Conservation (phyloP, 116 monocot genomes). For the Thalassia testudinum region DNA sequence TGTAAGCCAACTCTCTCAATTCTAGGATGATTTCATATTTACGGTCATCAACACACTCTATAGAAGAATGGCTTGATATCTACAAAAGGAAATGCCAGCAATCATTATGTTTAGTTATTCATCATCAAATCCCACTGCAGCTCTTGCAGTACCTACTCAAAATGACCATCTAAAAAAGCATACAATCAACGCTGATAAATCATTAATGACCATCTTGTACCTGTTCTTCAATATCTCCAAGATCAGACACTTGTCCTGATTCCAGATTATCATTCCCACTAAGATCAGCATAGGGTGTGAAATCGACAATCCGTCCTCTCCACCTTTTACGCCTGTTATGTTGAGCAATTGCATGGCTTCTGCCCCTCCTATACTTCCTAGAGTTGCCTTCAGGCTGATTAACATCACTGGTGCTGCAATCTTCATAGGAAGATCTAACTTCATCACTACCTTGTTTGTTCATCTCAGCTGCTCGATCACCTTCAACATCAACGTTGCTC, state of each 20-base stretch:
- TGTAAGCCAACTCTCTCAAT: conserved; percentile 59
- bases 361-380: conserved; percentile 55
- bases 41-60: conserved; percentile 18
- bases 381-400: conserved; percentile 20
- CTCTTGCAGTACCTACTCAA: too few species aligned
- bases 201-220: conserved; percentile 10
- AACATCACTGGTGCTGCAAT: conserved; percentile 67
- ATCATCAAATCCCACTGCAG: too few species aligned
- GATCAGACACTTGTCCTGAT: not conserved
- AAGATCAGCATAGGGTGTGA: not conserved
- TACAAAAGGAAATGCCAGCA: conserved; percentile 1
- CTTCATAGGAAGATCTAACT: conserved; percentile 39
- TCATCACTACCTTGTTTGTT: conserved; percentile 31
- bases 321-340: conserved; percentile 61
- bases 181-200: too few species aligned
- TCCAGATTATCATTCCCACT: not conserved
- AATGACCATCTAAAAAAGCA: too few species aligned
- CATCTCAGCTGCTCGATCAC: conserved; percentile 21
- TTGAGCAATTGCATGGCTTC: conserved; percentile 32
- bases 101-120: too few species aligned
- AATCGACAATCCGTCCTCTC: conserved; percentile 52
- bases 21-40: conserved; percentile 74
- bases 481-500: conserved; percentile 20
- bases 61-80: conserved; percentile 17
- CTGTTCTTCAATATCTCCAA: conserved; percentile 25